phyloP scores from a whole-genome alignment of 345 rosid genomes.

The Acer campestre region DNA sequence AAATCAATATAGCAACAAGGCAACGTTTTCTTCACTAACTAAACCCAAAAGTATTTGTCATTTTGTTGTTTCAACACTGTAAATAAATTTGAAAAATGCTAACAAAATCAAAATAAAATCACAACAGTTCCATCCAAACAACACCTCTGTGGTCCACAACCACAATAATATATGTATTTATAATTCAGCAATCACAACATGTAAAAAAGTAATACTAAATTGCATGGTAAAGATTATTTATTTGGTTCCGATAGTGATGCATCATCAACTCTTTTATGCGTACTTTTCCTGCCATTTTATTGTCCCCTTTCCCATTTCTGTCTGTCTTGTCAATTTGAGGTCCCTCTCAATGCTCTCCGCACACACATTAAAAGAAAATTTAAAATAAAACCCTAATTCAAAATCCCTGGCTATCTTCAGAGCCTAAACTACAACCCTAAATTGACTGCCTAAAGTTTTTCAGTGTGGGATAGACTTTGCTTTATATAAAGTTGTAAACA shows the following conservation, averaged over 20 bases:
- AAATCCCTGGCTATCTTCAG: background rate
- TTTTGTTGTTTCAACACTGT: too few species aligned
- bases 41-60: too few species aligned
- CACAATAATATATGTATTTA: slow-evolving; percentile 12
- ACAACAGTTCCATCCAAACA: slow-evolving; percentile 25
- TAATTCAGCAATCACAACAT: slow-evolving; percentile 35
- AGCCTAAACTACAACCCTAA: background rate
- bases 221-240: slow-evolving; percentile 20
- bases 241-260: slow-evolving; percentile 28
- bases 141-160: slow-evolving; percentile 35
- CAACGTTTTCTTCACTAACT: background rate
- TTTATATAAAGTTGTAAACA: slow-evolving; percentile 44
- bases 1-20: background rate
- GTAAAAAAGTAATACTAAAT: slow-evolving; percentile 16
- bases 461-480: slow-evolving; percentile 25
- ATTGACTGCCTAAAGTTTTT: background rate
- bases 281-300: background rate
- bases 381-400: background rate
- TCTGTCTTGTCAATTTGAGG: background rate
- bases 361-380: background rate
- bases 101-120: slow-evolving; percentile 29
- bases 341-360: background rate
- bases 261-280: slow-evolving; percentile 23
- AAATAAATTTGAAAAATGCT: too few species aligned
- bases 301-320: background rate